These are phyloP conservation scores for Paraconiothyrium brasiliense DNA, from an alignment of 2,329 filamentous ascomycete species.

Conservation along the genomic window DNA sequence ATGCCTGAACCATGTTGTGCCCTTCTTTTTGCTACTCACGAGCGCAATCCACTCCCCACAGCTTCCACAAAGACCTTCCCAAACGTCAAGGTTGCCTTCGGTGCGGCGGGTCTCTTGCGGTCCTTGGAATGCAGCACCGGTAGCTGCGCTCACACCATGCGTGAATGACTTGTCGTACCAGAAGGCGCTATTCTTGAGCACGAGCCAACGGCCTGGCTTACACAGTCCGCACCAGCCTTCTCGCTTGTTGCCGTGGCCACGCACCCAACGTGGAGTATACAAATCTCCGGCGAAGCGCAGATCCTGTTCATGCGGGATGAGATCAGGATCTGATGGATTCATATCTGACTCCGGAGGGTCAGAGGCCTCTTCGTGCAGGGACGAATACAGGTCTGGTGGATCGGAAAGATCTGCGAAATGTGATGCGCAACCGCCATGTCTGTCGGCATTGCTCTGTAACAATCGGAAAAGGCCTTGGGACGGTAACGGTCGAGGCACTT, in stretches of 20 bases:
- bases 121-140: conserved; percentile 79
- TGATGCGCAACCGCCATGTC: conserved; percentile 67
- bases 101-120: conserved; percentile 79
- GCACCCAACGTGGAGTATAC: conserved; percentile 85
- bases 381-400: conserved; percentile 79
- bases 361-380: conserved; percentile 76
- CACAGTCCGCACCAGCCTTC: conserved; percentile 92
- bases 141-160: conserved; percentile 84
- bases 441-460: conserved; percentile 78
- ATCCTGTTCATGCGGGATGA: conserved; percentile 78
- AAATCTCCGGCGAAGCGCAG: conserved; percentile 81
- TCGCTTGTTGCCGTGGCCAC: conserved; percentile 85
- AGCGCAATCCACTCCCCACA: conserved; percentile 84
- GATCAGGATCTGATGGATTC: conserved; percentile 78
- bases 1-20: conserved; percentile 91
- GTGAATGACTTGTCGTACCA: conserved; percentile 95
- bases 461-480: conserved; percentile 78
- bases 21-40: conserved; percentile 88
- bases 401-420: conserved; percentile 79
- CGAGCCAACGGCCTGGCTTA: conserved; percentile 85
- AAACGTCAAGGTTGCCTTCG: conserved; percentile 82
- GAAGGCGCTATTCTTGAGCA: conserved; percentile 88
- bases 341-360: conserved; percentile 82
- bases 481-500: conserved; percentile 67
- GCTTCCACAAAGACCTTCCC: conserved; percentile 80